Conservation (phyloP, 331 rosid genomes). For the Phaseolus coccineus region DNA sequence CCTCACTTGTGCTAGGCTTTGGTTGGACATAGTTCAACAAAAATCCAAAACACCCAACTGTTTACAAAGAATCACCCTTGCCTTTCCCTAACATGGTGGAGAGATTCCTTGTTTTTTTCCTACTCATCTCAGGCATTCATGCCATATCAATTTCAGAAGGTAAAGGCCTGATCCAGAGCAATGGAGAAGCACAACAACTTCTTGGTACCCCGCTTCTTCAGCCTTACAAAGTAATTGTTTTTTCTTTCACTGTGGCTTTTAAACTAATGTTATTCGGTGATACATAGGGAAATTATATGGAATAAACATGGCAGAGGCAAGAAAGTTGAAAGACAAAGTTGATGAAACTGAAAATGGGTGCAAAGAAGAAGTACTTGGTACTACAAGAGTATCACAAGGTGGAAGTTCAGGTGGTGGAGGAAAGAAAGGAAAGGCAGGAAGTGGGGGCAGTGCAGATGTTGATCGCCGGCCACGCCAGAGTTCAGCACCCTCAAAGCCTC, state of each 20-base stretch:
- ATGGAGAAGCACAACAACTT: constrained; percentile 23
- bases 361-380: constrained; percentile 7
- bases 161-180: constrained; percentile 33
- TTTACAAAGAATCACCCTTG: constrained; percentile 12
- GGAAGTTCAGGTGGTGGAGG: constrained; percentile 37
- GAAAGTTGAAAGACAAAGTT: constrained; percentile 5
- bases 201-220: constrained; percentile 32
- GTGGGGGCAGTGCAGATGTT: constrained; percentile 38
- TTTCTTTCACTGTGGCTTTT: not conserved
- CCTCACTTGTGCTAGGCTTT: not conserved
- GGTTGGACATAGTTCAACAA: constrained; percentile 8
- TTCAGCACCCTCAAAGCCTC: constrained; percentile 41
- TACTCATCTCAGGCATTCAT: constrained; percentile 42
- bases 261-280: not conserved
- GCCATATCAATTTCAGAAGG: constrained; percentile 38
- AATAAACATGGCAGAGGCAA: constrained; percentile 13
- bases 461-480: constrained; percentile 35
- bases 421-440: constrained; percentile 14
- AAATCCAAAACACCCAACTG: not conserved
- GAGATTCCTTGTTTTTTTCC: constrained; percentile 38
- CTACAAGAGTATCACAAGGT: constrained; percentile 34
- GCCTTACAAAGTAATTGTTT: not conserved
- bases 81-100: constrained; percentile 41
- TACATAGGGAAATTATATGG: constrained; percentile 34
- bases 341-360: constrained; percentile 30